These are phyloP conservation scores for Vigna radiata DNA, from an alignment of 306 rosid species.

Conservation along the genomic window DNA sequence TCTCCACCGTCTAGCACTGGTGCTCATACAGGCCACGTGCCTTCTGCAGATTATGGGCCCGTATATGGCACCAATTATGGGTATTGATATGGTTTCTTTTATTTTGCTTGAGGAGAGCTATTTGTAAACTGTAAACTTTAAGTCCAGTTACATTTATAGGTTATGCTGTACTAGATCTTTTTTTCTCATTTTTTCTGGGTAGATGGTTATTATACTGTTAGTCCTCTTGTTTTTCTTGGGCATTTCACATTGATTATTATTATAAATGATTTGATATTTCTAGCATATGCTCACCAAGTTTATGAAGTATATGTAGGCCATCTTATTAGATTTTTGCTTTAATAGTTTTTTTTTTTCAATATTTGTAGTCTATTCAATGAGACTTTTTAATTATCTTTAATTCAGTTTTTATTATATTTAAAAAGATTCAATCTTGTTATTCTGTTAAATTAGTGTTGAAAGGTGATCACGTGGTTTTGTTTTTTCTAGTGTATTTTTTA, in stretches of 20 bases:
- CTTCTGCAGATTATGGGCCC: constrained; percentile 6
- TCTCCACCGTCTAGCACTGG: constrained; percentile 11
- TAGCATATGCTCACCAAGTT: neutral
- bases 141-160: neutral
- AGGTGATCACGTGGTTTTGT: too few species aligned
- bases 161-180: neutral
- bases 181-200: neutral
- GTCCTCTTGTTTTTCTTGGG: neutral
- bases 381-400: too few species aligned
- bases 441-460: too few species aligned
- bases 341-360: too few species aligned
- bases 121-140: constrained; percentile 9
- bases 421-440: too few species aligned
- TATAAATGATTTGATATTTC: neutral
- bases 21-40: neutral
- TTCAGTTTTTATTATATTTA: too few species aligned
- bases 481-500: too few species aligned
- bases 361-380: too few species aligned
- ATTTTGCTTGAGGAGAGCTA: neutral
- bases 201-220: neutral
- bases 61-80: constrained; percentile 18
- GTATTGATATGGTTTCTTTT: neutral
- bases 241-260: constrained; percentile 4
- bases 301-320: neutral
- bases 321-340: too few species aligned